Base-by-base conservation (phyloP, 345 rosid species). In the Gossypium herbaceum region DNA sequence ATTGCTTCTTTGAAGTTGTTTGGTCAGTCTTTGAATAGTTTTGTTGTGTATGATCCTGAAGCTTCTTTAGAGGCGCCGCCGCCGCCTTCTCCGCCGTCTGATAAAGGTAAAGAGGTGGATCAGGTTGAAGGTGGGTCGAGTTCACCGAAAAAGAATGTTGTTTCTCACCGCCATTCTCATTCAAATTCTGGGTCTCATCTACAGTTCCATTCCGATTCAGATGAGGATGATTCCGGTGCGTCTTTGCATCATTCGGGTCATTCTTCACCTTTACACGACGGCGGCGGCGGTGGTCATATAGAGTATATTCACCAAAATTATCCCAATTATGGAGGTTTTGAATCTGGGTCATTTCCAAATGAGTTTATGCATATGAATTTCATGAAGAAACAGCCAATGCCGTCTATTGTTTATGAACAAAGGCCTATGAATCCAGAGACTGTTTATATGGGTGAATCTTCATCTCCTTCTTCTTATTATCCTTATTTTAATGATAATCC, bases 51-150 rank as follows among this genome's bases (percentile, higher is more conserved):
- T 25, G 74, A 81, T 20, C 54, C 71, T 20, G 76, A 69, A 57
- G 74, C 41, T 7, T 25, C 79, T 24, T 82, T 73, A 39, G 76
- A 50, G 4, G 83, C 62, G 39, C 65, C 79, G 44, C 59, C 74
- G 50, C 67, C 89, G 61, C 89, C 93, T 77, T 81, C 87, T 7
- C 95, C 91, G 43, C 81, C 86, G 44, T 79, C 86, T 34, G 59
- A 54, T 16, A 79, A 1, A 77, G 79, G 48, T 88, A 90, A 82
- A 85, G 86, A 43, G 47, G 58, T 56, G 43, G 85, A 79, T 75
- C 78, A 71, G 11, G 68, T 57, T n/a, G 76, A 20, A n/a, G 66
- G 34, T 5, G 80, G 60, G 13, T 43, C 79, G 3, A 75, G 73
- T 25, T 75, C 82, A 13, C 85, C 85, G 0, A 72, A 78, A 48